Base-by-base conservation (phyloP, 2,329 filamentous ascomycete genomes). In the Monilinia vaccinii-corymbosi region DNA sequence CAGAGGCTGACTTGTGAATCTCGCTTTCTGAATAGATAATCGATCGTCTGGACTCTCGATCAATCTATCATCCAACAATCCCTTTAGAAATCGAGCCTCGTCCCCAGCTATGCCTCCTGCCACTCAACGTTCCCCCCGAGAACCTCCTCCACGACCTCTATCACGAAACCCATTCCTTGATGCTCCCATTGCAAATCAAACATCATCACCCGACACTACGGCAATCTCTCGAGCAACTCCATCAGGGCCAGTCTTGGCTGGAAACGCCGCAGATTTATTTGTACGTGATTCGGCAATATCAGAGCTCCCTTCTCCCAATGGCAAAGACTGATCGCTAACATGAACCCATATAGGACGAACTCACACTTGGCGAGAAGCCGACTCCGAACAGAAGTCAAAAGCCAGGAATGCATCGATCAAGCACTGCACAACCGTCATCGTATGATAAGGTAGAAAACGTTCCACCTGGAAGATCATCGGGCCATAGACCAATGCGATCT, bases 121-220 rank as follows among this genome's bases (percentile, higher is more conserved):
- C 70, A 71, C 67, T 73, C 76, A 75, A 66, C 74, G 74, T 64
- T 86, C 81, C 65, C 84, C 81, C 63, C 84, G 84, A 71, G 82
- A 83, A 64, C 75, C 77, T 67, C 75, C 77, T 67, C 71, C 68
- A 67, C 81, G 85, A 70, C 86, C 85, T 60, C 74, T 84, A 61
- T 90, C 87, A 67, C 82, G 83, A 72, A 92, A 92, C 68, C 88
- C 88, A 40, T 92, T 92, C 71, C 79, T 91, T 64, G 87, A 88
- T 67, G 77, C 73, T 56, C 70, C 75, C 57, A n/a, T 60, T 38
- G 58, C 57, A 36, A 63, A 61, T 60, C 55, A 58, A 53, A 45
- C 47, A 32, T 32, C 44, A 65, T 76, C 77, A 36, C 73, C 77
- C 23, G 76, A 78, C 62, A 76, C 74, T 62, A 82, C 83, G 80